These are phyloP conservation scores for Daedaleopsis sinensis DNA, from an alignment of 768 basidiomycete genomes.

Conservation along the genomic window DNA sequence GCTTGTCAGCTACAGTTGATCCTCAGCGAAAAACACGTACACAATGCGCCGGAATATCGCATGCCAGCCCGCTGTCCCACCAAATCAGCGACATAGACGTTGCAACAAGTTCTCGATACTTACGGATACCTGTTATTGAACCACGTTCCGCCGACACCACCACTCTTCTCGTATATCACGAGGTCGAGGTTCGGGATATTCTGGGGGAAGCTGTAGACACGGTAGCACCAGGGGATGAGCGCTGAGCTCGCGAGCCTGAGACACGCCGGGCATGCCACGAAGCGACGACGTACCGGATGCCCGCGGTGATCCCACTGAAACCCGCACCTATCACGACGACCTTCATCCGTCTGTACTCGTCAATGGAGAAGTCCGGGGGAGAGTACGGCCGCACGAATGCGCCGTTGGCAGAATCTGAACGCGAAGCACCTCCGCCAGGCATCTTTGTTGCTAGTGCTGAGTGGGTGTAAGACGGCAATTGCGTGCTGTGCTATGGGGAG, in stretches of 20 bases:
- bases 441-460: not conserved
- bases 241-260: too few species aligned
- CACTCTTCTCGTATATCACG: slow-evolving; percentile 45
- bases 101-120: not conserved
- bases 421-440: not conserved
- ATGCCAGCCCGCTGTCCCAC: slow-evolving; percentile 50
- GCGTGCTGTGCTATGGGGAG: not conserved
- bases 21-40: slow-evolving; percentile 35
- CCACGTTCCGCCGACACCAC: slow-evolving; percentile 60
- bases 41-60: slow-evolving; percentile 61
- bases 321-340: slow-evolving; percentile 62
- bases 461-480: not conserved
- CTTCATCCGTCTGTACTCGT: slow-evolving; percentile 55
- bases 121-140: slow-evolving; percentile 52
- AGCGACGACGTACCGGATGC: slow-evolving; percentile 48
- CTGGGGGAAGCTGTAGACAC: not conserved
- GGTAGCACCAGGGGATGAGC: not conserved
- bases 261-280: too few species aligned
- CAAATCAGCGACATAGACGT: not conserved
- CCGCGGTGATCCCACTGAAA: slow-evolving; percentile 61
- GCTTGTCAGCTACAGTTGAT: not conserved
- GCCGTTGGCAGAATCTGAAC: not conserved
- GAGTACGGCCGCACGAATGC: not conserved
- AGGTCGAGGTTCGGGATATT: slow-evolving; percentile 51
- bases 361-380: slow-evolving; percentile 50